A percentile compares a stretch with the other conserved stretches of the same genome.
phyloP scores from a whole-genome alignment of 768 basidiomycete genomes.

The Stropharia rugosoannulata region DNA sequence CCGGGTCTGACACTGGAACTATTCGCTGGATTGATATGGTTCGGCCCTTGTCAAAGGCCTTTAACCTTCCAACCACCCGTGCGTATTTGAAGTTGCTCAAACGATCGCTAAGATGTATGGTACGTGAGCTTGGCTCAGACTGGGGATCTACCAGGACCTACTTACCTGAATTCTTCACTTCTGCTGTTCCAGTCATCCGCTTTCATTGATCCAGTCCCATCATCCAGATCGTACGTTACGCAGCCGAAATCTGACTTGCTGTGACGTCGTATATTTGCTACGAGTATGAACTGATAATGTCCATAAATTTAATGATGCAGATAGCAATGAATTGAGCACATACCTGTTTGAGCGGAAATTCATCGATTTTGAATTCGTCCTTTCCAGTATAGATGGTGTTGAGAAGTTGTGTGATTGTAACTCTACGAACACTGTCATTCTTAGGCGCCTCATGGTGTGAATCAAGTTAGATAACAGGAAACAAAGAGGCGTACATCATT shows the following conservation, averaged over 20 bases:
- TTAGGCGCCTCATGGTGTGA: constrained; percentile 3
- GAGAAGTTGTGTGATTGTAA: constrained; percentile 20
- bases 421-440: constrained; percentile 15
- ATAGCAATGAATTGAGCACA: neutral
- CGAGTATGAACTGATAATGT: constrained; percentile 16
- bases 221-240: constrained; percentile 22
- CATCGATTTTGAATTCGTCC: constrained; percentile 9
- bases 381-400: constrained; percentile 6
- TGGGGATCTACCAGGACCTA: neutral
- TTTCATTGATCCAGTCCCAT: constrained; percentile 29
- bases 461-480: neutral
- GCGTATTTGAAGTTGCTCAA: constrained; percentile 19
- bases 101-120: neutral
- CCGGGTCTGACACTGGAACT: constrained; percentile 57
- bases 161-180: constrained; percentile 8
- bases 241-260: neutral
- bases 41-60: constrained; percentile 13
- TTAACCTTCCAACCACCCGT: constrained; percentile 23
- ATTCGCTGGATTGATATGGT: constrained; percentile 44
- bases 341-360: constrained; percentile 13
- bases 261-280: constrained; percentile 17
- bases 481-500: neutral
- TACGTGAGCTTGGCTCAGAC: neutral
- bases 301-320: neutral
- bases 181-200: constrained; percentile 8